Conservation (phyloP, 345 rosid species). For the Microcos paniculata region DNA sequence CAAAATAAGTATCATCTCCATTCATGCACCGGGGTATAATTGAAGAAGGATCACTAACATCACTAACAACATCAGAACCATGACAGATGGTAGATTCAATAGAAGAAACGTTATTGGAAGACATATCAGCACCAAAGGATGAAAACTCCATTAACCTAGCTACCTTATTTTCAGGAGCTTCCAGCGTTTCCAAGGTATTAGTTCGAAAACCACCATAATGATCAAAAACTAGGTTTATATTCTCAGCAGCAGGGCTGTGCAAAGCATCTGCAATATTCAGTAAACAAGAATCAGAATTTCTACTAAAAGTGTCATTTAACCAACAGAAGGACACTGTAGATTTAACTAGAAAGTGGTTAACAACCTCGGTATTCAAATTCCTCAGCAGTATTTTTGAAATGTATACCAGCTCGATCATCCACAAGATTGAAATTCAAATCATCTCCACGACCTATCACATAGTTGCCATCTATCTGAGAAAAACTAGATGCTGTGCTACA, state of each 20-base stretch:
- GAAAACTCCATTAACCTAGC: slow-evolving; percentile 12
- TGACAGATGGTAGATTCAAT: slow-evolving; percentile 37
- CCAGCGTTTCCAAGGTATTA: slow-evolving; percentile 26
- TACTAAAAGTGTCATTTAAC: not conserved
- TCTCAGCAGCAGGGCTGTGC: slow-evolving; percentile 21
- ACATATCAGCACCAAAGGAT: slow-evolving; percentile 26
- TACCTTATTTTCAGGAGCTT: slow-evolving; percentile 25
- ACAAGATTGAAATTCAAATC: slow-evolving; percentile 20
- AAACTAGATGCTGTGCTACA: slow-evolving; percentile 48
- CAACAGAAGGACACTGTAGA: not conserved
- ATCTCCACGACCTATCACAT: slow-evolving; percentile 30
- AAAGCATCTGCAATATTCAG: slow-evolving; percentile 43
- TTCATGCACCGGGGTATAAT: slow-evolving; percentile 32
- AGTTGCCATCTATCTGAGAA: slow-evolving; percentile 32
- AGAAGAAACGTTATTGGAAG: slow-evolving; percentile 25
- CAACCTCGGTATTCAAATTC: slow-evolving; percentile 36
- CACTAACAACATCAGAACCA: slow-evolving; percentile 37
- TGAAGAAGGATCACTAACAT: slow-evolving; percentile 29
- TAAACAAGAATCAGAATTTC: slow-evolving; percentile 27
- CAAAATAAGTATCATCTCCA: slow-evolving; percentile 16
- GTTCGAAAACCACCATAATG: slow-evolving; percentile 14
- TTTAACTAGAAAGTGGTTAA: slow-evolving; percentile 2
- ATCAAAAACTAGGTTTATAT: slow-evolving; percentile 20
- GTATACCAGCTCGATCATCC: slow-evolving; percentile 24
- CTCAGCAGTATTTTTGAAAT: slow-evolving; percentile 24